Percentiles rank a stretch among this genome's conserved stretches.
Evolutionary conservation across 2,329 filamentous ascomycete species (phyloP).

Genomic region (Curvularia sp.): DNA sequence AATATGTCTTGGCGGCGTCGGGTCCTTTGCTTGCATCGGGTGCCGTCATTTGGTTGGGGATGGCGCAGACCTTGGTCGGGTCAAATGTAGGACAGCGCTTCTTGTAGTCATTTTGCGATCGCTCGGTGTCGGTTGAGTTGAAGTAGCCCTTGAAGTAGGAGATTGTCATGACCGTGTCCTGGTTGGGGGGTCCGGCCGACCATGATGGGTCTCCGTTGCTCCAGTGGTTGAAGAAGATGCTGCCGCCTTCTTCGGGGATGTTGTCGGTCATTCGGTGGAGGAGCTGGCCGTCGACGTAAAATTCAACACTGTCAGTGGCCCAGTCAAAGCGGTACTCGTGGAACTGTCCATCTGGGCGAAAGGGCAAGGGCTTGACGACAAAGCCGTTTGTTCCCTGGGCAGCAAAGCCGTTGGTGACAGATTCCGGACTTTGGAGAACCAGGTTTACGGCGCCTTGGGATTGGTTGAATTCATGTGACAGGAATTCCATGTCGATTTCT

Average conservation of each 20-base stretch:
- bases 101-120: conserved; percentile 40
- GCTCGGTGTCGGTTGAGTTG: conserved; percentile 65
- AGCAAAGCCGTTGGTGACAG: conserved; percentile 67
- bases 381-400: conserved; percentile 67
- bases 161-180: conserved; percentile 69
- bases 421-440: conserved; percentile 73
- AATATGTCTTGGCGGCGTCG: conserved; percentile 46
- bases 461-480: conserved; percentile 70
- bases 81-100: conserved; percentile 43
- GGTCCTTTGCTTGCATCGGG: conserved; percentile 39
- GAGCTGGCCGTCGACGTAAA: conserved; percentile 70
- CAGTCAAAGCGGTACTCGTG: conserved; percentile 86
- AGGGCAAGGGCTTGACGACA: conserved; percentile 65
- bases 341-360: conserved; percentile 69
- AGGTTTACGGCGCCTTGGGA: conserved; percentile 70
- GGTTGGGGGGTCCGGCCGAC: conserved; percentile 72
- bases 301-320: conserved; percentile 66
- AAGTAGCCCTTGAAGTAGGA: conserved; percentile 81
- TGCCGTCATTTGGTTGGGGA: conserved; percentile 42
- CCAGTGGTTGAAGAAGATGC: conserved; percentile 77
- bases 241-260: conserved; percentile 68
- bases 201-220: conserved; percentile 76
- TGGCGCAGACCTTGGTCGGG: conserved; percentile 41
- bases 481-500: conserved; percentile 82
- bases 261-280: conserved; percentile 64